These are phyloP conservation scores for Thielaviopsis cerberus DNA, from an alignment of 2,329 filamentous ascomycete genomes.

Conservation along the genomic window DNA sequence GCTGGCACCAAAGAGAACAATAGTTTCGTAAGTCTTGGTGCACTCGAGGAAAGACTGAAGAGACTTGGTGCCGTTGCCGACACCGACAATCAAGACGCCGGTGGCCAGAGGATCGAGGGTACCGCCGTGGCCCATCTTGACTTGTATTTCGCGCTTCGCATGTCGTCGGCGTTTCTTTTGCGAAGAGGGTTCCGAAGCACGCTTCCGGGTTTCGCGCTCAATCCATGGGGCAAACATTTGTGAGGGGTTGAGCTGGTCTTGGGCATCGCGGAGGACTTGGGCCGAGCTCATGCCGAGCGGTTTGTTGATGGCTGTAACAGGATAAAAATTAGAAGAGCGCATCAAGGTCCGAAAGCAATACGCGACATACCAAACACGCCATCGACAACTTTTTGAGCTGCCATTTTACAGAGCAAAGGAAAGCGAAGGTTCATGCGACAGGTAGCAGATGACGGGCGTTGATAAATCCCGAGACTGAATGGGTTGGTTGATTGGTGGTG, in stretches of 20 bases:
- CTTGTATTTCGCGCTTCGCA: constrained; percentile 42
- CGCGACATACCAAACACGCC: constrained; percentile 36
- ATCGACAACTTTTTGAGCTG: constrained; percentile 32
- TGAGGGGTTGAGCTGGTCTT: constrained; percentile 68
- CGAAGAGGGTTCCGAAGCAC: constrained; percentile 35
- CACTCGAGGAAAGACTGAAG: constrained; percentile 65
- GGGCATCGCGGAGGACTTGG: constrained; percentile 74
- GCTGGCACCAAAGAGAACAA: constrained; percentile 75
- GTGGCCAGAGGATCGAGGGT: constrained; percentile 89
- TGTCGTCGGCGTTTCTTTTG: constrained; percentile 40
- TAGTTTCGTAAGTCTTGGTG: constrained; percentile 82
- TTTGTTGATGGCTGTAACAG: constrained; percentile 65
- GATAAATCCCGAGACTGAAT: constrained; percentile 33
- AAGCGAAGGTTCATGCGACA: constrained; percentile 5
- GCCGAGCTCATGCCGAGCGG: constrained; percentile 73
- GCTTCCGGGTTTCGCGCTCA: constrained; percentile 37
- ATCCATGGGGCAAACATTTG: constrained; percentile 62
- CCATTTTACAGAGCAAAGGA: constrained; percentile 28
- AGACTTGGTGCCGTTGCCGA: constrained; percentile 73
- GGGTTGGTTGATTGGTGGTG: neutral
- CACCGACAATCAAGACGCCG: constrained; percentile 73
- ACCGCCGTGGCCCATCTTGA: constrained; percentile 92
- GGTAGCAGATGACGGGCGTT: constrained; percentile 18
- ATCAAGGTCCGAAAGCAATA: constrained; percentile 4
- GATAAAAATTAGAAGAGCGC: neutral